Evolutionary conservation across 2,329 filamentous ascomycete species (phyloP).

Genomic region (Ophiostoma ulmi): DNA sequence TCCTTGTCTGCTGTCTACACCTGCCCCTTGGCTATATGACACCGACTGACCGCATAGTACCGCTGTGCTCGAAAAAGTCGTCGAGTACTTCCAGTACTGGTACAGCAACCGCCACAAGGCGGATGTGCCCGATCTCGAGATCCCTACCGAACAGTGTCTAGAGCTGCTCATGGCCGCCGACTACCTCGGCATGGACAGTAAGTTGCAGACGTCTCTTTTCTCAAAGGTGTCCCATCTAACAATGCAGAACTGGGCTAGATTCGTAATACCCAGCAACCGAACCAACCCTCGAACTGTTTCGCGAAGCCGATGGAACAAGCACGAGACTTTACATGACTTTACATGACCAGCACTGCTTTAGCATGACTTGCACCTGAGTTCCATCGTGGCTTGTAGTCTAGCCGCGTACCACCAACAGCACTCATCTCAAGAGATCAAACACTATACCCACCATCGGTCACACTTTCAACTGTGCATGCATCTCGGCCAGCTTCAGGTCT

Average conservation of each 20-base stretch:
- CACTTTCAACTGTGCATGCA: conserved; percentile 26
- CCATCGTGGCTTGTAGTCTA: background rate
- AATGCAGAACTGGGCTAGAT: background rate
- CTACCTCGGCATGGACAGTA: conserved; percentile 65
- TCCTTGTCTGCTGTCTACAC: background rate
- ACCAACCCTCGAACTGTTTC: background rate
- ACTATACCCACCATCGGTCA: conserved; percentile 32
- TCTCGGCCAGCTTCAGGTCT: conserved; percentile 19
- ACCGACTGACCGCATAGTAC: conserved; percentile 45
- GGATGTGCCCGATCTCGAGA: conserved; percentile 74
- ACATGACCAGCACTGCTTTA: too few species aligned
- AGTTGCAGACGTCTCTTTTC: conserved; percentile 27
- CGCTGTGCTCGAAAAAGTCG: conserved; percentile 71
- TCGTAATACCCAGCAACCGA: background rate
- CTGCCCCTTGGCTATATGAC: background rate
- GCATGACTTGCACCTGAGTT: background rate
- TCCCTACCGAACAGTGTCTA: conserved; percentile 71
- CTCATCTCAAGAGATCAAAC: background rate
- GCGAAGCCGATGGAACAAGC: conserved; percentile 1
- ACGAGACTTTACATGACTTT: background rate
- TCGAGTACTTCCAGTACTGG: conserved; percentile 80
- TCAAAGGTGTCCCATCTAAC: background rate
- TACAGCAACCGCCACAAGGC: conserved; percentile 65
- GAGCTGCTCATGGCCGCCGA: conserved; percentile 74
- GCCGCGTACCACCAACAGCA: background rate